phyloP scores from a whole-genome alignment of 129 eudicot genomes.

The Arctium minus region DNA sequence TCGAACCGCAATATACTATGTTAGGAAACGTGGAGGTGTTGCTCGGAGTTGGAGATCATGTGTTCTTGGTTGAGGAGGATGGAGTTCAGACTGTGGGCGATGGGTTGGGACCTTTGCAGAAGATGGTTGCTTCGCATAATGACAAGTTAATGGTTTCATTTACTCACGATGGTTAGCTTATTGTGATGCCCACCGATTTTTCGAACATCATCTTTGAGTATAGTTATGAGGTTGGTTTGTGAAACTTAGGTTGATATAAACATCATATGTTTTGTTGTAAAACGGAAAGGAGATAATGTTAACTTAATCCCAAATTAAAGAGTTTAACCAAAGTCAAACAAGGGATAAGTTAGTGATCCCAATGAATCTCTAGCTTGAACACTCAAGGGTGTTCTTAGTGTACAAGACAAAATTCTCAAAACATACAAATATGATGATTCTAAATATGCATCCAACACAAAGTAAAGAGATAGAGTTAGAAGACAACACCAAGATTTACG shows the following conservation, averaged over 20 bases:
- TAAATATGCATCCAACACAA: too few species aligned
- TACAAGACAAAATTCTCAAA: too few species aligned
- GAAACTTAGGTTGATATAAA: neutral
- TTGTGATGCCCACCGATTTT: slow-evolving; percentile 73
- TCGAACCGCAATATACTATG: slow-evolving; percentile 87
- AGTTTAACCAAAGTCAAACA: too few species aligned
- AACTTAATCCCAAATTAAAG: too few species aligned
- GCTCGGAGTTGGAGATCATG: slow-evolving; percentile 68
- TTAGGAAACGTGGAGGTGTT: slow-evolving; percentile 93
- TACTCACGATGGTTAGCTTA: slow-evolving; percentile 90
- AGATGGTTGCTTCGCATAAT: slow-evolving; percentile 71
- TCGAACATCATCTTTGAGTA: slow-evolving; percentile 61
- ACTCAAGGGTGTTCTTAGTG: too few species aligned
- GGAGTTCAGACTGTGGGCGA: slow-evolving; percentile 64
- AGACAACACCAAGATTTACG: too few species aligned
- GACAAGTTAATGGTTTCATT: slow-evolving; percentile 76
- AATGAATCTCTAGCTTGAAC: too few species aligned
- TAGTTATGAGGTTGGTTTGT: slow-evolving; percentile 70
- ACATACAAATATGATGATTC: too few species aligned
- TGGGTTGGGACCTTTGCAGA: slow-evolving; percentile 83
- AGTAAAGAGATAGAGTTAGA: too few species aligned
- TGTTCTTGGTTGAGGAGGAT: slow-evolving; percentile 80
- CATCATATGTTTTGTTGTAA: neutral
- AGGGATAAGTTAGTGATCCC: too few species aligned
- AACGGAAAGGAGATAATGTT: too few species aligned